Evolutionary conservation across 306 rosid species (phyloP), one percentile per base, ranked within the genome.

Genomic region (Canavalia gladiata): DNA sequence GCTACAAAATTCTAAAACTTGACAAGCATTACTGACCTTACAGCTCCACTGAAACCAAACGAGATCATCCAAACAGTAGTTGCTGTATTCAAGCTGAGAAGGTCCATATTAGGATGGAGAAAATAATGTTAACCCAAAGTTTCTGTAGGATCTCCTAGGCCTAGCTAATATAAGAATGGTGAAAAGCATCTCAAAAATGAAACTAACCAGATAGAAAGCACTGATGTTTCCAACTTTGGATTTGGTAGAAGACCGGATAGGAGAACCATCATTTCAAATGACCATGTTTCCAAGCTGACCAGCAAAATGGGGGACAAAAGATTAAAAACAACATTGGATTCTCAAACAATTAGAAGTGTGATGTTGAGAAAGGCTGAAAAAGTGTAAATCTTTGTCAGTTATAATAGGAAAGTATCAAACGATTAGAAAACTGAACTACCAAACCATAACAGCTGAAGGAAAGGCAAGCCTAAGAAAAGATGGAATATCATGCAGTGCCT

Each of bases 361-460:
- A 11, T 8, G 39, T 33, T 62, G 35, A 11, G 39, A 34, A 71
- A 50, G 12, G 12, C 33, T 63, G 11, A 51, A 64, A 37, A n/a
- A 50, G 34, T 35, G 12, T 41, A 33, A 33, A 29, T 46, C 1
- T 7, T 69, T 2, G 30, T n/a, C 29, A 10, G 28, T n/a, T 18
- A 56, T 9, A 39, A 1, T 39, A 41, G 68, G 7, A 29, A 4
- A 29, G 25, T 70, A 31, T 12, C 4, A 8, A 33, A 76, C 28
- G 35, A 76, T 7, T 64, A 50, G 43, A 64, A n/a, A 82, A 39
- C 84, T 79, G 68, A 64, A 34, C 52, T 84, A 92, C 95, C 97
- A 93, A 51, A 88, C 90, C 94, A 93, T 91, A 54, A 85, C 45
- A 42, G 97, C 91, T 0, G 93, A 91, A 68, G 94, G 97, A 85